Evolutionary conservation across 495 filamentous ascomycete genomes (phyloP).

Genomic region (Podospora appendiculata): DNA sequence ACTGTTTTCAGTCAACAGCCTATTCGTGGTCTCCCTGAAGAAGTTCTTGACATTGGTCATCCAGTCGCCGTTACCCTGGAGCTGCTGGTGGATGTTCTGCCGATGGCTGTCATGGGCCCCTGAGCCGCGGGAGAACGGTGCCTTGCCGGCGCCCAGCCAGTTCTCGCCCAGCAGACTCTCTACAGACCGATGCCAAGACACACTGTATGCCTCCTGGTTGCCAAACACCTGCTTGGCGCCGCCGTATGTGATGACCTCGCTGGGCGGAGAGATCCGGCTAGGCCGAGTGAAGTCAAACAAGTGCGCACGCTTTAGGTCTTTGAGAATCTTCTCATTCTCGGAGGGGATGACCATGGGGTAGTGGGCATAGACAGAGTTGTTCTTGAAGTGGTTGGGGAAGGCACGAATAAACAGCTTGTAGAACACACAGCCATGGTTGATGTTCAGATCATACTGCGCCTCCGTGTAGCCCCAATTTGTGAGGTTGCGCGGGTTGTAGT

Average conservation of each 20-base stretch:
- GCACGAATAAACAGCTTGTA: slow-evolving; percentile 76
- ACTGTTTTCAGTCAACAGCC: slow-evolving; percentile 56
- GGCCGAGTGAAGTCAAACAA: slow-evolving; percentile 68
- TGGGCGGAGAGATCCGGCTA: slow-evolving; percentile 36
- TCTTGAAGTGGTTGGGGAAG: slow-evolving; percentile 73
- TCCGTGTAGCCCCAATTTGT: slow-evolving; percentile 71
- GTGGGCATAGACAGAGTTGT: slow-evolving; percentile 79
- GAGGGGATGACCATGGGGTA: slow-evolving; percentile 69
- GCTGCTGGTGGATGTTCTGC: slow-evolving; percentile 51
- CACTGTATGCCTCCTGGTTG: slow-evolving; percentile 54
- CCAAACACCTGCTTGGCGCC: slow-evolving; percentile 58
- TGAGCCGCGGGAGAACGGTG: slow-evolving; percentile 47
- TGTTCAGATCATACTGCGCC: slow-evolving; percentile 38
- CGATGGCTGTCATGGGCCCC: slow-evolving; percentile 35
- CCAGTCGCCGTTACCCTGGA: slow-evolving; percentile 46
- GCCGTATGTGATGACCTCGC: slow-evolving; percentile 52
- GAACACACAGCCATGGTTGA: slow-evolving; percentile 76
- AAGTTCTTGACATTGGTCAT: slow-evolving; percentile 50
- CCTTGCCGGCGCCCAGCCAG: slow-evolving; percentile 33
- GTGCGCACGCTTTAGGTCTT: slow-evolving; percentile 58
- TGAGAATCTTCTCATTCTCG: slow-evolving; percentile 69
- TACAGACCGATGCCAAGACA: slow-evolving; percentile 52
- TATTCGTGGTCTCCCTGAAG: slow-evolving; percentile 57
- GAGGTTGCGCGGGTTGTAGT: slow-evolving; percentile 65
- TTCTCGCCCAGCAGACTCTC: slow-evolving; percentile 37